Evolutionary conservation across 176 grass and related monocot species (phyloP), one percentile per base, ranked within the genome.

Genomic region (Musa troglodytarum): DNA sequence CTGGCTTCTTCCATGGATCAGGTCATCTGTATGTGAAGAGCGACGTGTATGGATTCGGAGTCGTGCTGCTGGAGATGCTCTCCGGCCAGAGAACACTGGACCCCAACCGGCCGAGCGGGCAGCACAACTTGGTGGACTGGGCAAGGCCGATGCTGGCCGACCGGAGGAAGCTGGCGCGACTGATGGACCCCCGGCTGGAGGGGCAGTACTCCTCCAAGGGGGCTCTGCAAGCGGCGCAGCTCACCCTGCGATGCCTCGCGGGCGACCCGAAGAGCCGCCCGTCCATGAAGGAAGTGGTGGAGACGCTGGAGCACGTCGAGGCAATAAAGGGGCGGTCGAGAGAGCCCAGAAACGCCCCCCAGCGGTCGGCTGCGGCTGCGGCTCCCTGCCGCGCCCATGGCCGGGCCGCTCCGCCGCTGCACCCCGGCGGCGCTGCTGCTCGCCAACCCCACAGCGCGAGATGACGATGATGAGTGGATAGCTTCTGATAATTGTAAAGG

Each of bases 11-110:
- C 2, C 14, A 16, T n/a, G 68, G 49, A 17, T 50, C 49, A 70
- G 68, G 68, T 10, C 68, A 70, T 70, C 16, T 70, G 1, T 70
- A 70, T 1, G 68, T 70, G 43, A 70, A 70, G 43, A 70, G 68
- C 49, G 68, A 70, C 20, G 68, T 70, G 68, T 70, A 70, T 70
- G 68, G 68, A 21, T 70, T 70, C 16, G 68, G 68, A 20, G 68
- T 70, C 1, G 68, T 70, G 14, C n/a, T 70, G 43, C 49, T 70
- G 7, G 68, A 70, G 68, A 50, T 52, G 34, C 17, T 70, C 0
- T 50, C 68, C 0, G 68, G 68, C 17, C 68, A 70, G 8, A 50
- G 68, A 49, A 16, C 68, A 2, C 68, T 70, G 2, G 68, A 70
- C 68, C 50, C 49, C 17, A 70, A 50, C 17, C 68, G 68, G 1